Evolutionary conservation across 108 stramenopile species (phyloP), one percentile per base, ranked within the genome.

Genomic region (Skeletonema menzelii): DNA sequence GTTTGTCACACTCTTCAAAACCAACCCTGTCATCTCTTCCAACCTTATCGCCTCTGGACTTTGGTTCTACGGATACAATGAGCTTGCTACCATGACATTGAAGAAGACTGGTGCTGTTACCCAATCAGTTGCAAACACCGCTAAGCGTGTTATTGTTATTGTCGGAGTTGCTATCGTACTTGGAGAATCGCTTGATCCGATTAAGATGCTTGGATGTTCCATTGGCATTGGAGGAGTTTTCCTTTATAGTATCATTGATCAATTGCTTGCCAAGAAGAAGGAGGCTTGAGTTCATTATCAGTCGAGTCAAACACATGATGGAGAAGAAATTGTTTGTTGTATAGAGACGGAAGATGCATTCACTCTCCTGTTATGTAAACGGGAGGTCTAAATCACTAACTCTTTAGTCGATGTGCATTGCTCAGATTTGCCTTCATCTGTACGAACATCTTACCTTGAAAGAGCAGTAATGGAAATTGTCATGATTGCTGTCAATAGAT

Each of bases 211-310:
- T 26, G 87, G 87, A 14, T 86, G 83, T 53, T 67, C 57, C 34
- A 84, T 88, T 74, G 83, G 85, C 19, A 96, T 97, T 81, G 91
- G 91, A 58, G 97, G 97, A 67, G 95, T 96, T 38, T 87, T 97
- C 81, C 88, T 97, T 62, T 96, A 93, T 85, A 86, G 86, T 65
- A 76, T 90, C 75, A 93, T 93, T 75, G 92, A 93, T 63, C 73
- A 70, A 15, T 67, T 93, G 66, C 80, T 93, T 69, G 80, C 81
- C 38, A 72, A 73, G 64, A 80, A 84, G 75, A 64, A 77, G 64
- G 59, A 60, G n/a, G 46, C 46, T 5, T 47, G 19, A 47, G 46
- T 19, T n/a, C 17, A 47, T 47, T 47, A 19, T 47, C 46, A 12
- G 35, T 12, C 10, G 4, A 17, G 17, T 17, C 17, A n/a, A n/a